Conservation (phyloP, 164 flowering plant species). For the Paratinospora sagittata region DNA sequence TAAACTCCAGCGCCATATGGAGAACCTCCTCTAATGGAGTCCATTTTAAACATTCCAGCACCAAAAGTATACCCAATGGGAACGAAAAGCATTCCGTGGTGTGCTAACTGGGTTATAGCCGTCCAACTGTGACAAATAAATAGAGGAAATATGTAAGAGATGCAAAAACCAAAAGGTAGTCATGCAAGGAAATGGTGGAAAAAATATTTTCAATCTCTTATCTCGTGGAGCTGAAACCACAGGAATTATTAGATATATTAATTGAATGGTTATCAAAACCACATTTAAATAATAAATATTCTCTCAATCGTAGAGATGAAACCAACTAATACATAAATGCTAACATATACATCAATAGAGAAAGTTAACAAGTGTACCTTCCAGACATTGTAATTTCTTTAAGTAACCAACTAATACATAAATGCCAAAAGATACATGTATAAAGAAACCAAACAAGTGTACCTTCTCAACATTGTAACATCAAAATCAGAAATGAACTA, state of each 20-base stretch:
- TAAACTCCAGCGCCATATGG: constrained; percentile 73
- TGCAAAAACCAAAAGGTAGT: neutral
- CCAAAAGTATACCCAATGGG: constrained; percentile 82
- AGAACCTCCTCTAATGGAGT: constrained; percentile 58
- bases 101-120: constrained; percentile 59
- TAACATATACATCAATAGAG: too few species aligned
- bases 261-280: neutral
- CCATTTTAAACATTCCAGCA: constrained; percentile 65
- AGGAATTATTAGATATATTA: neutral
- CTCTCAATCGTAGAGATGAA: too few species aligned
- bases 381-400: too few species aligned
- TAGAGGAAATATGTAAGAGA: neutral
- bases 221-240: neutral
- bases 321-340: too few species aligned
- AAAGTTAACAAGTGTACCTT: too few species aligned
- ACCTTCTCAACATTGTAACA: neutral
- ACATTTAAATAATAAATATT: neutral
- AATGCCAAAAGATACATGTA: neutral
- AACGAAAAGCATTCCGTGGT: constrained; percentile 75
- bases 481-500: neutral
- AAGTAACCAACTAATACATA: neutral
- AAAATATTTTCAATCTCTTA: neutral
- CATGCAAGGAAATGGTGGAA: neutral
- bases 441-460: neutral
- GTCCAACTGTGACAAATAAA: constrained; percentile 47